Evolutionary conservation across 1,139 yeast species (phyloP).

Genomic region (Saccharomycopsis hybrid): DNA sequence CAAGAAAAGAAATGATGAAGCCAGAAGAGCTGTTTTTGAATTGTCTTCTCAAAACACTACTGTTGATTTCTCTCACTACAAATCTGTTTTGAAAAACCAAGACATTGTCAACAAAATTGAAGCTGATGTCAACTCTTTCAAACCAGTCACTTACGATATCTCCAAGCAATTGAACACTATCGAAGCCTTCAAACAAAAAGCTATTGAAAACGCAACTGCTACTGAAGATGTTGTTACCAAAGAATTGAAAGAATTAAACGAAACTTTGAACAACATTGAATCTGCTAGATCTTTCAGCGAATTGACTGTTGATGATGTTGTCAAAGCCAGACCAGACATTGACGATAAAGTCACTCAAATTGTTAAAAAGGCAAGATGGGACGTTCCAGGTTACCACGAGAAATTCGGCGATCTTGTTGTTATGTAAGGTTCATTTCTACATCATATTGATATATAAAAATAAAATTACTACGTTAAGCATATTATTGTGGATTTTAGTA

Average conservation of each 20-base stretch:
- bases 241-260: constrained; percentile 80
- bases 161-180: constrained; percentile 87
- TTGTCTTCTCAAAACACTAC: constrained; percentile 65
- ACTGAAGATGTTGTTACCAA: constrained; percentile 85
- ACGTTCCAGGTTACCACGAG: constrained; percentile 96
- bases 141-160: constrained; percentile 80
- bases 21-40: constrained; percentile 71
- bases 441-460: too few species aligned
- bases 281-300: constrained; percentile 96
- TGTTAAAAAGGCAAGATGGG: constrained; percentile 97
- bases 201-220: constrained; percentile 89
- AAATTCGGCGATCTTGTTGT: constrained; percentile 94
- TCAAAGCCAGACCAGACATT: constrained; percentile 94
- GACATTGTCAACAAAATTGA: constrained; percentile 78
- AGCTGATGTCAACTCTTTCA: constrained; percentile 64
- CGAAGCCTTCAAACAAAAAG: constrained; percentile 91
- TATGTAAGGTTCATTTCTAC: constrained; percentile 47
- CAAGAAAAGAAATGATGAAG: constrained; percentile 98
- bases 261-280: constrained; percentile 88
- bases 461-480: too few species aligned
- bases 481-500: too few species aligned
- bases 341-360: constrained; percentile 92
- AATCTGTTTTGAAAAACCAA: constrained; percentile 71
- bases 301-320: constrained; percentile 90
- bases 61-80: constrained; percentile 81